Evolutionary conservation across 495 filamentous ascomycete species (phyloP), one percentile per base, ranked within the genome.

Genomic region (Cryomyces antarcticus): DNA sequence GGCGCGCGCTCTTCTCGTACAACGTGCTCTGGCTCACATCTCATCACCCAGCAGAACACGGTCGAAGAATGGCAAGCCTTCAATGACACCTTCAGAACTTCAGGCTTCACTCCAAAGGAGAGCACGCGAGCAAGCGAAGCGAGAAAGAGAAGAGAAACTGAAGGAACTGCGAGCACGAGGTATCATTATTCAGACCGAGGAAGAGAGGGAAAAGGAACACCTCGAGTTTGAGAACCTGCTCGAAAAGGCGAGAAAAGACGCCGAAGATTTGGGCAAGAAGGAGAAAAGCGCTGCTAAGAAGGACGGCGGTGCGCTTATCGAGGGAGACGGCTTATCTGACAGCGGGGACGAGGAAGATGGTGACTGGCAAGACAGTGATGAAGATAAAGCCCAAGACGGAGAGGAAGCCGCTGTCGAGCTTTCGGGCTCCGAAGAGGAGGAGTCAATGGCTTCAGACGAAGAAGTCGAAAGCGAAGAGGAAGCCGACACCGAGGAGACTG

Each of bases 181-280:
- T 30, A 67, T 96, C 11, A 62, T 80, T 36, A 65, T 95, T n/a
- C 78, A 82, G 49, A 93, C 82, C 1, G 72, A 75, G 4, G 89
- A 93, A 57, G 86, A 99, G 50, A 69, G 82, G 45, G 77, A 80
- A 48, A 73, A 75, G 9, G 78, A 88, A 55, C 73, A 78, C 54
- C 75, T 78, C 28, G 73, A 86, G 45, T 71, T 94, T 17, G 92
- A 96, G 47, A 76, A 94, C 49, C 66, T 95, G 33, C 66, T 97
- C 30, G 79, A 87, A 28, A 83, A 77, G 49, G 89, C 87, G 17
- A 68, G 87, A 35, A 65, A 71, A 47, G 82, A 95, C 54, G 85
- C 75, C 10, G 72, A 83, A 39, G 76, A 78, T 39, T 78, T 99
- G 41, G 77, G 77, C 52, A 72, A 77, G 52, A 60, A 71, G 39